Percentiles rank a stretch among this genome's conserved stretches.
Evolutionary conservation across 164 flowering plant species (phyloP).

Genomic region (Annona cherimola): DNA sequence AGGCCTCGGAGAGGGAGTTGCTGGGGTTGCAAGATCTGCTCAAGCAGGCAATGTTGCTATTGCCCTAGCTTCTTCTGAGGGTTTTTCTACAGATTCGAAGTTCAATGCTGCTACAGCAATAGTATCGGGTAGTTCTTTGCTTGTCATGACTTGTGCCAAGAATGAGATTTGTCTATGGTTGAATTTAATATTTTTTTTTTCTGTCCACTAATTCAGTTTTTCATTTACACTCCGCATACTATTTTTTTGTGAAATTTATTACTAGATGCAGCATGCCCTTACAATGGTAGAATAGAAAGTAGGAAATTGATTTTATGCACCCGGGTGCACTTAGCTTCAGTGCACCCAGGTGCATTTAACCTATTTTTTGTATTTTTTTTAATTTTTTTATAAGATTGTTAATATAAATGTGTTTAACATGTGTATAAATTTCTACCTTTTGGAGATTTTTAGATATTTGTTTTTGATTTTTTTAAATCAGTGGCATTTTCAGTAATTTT

Average conservation of each 20-base stretch:
- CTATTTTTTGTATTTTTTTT: no score
- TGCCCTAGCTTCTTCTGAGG: slow-evolving; percentile 70
- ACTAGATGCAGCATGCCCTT: background rate
- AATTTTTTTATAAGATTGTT: no score
- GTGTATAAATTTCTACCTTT: no score
- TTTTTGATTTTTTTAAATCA: no score
- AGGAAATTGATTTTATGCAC: no score
- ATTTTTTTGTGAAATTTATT: no score
- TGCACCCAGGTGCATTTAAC: no score
- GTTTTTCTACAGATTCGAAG: slow-evolving; percentile 57
- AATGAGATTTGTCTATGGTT: background rate
- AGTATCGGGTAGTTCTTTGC: slow-evolving; percentile 54
- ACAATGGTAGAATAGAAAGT: background rate
- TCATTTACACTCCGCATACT: background rate
- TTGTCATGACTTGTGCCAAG: background rate
- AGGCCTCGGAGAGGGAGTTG: slow-evolving; percentile 65
- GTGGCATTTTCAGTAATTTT: no score
- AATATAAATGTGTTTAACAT: no score
- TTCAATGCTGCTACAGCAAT: slow-evolving; percentile 65
- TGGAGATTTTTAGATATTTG: no score
- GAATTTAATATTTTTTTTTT: background rate
- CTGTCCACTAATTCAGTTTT: background rate
- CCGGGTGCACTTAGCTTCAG: no score
- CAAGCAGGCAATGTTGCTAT: slow-evolving; percentile 72
- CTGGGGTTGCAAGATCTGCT: slow-evolving; percentile 70